These are phyloP conservation scores for Aspergillus sp. DNA, from an alignment of 2,329 filamentous ascomycete species.

Conservation along the genomic window DNA sequence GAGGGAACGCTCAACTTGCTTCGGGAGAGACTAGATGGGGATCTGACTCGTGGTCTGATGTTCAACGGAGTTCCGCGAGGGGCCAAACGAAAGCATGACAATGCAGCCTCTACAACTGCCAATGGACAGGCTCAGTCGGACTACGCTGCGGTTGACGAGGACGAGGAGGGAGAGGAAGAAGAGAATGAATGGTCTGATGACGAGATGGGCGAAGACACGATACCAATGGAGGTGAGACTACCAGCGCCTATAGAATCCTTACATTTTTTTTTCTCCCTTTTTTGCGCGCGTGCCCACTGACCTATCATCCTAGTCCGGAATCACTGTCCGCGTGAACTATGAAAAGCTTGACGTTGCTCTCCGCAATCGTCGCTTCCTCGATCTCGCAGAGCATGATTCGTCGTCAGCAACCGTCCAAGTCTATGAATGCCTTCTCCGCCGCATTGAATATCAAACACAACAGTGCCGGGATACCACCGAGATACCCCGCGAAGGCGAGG, in stretches of 20 bases:
- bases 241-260: not conserved
- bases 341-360: conserved; percentile 80
- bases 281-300: conserved; percentile 14
- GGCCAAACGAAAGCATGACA: conserved; percentile 32
- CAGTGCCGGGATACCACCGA: conserved; percentile 58
- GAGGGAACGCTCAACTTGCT: conserved; percentile 31
- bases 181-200: conserved; percentile 41
- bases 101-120: conserved; percentile 16
- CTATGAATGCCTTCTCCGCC: conserved; percentile 70
- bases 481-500: conserved; percentile 42
- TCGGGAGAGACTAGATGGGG: conserved; percentile 34
- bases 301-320: conserved; percentile 56
- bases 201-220: conserved; percentile 32
- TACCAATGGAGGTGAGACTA: conserved; percentile 39
- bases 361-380: conserved; percentile 73
- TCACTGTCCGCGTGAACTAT: conserved; percentile 78
- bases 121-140: conserved; percentile 22
- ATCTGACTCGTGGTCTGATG: conserved; percentile 33
- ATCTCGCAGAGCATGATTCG: conserved; percentile 69
- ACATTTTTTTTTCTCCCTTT: too few relatives aligned
- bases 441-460: conserved; percentile 66
- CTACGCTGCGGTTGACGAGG: conserved; percentile 30
- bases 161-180: conserved; percentile 28
- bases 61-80: conserved; percentile 34
- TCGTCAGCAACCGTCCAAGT: conserved; percentile 74